Percentiles rank a stretch among this genome's conserved stretches.
Evolutionary conservation across 2,329 filamentous ascomycete species (phyloP).

Genomic region (Microdochium bolleyi): DNA sequence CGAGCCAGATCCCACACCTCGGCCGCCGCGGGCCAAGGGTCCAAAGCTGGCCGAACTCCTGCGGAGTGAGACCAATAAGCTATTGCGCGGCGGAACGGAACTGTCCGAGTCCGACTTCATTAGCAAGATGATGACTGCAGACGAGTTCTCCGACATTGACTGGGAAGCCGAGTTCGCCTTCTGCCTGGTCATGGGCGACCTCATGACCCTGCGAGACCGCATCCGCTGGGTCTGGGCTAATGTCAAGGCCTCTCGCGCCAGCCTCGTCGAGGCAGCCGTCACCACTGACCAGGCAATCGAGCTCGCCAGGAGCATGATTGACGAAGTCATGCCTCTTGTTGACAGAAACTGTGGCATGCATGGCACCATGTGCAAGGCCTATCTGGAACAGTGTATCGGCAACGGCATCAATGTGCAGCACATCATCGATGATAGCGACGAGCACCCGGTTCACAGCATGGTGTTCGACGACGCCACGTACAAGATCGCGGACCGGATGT

Average conservation of each 20-base stretch:
- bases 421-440: background rate
- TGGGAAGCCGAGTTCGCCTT: background rate
- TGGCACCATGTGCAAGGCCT: background rate
- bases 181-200: constrained; percentile 9
- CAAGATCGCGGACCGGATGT: background rate
- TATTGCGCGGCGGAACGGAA: background rate
- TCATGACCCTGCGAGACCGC: background rate
- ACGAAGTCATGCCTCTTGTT: background rate
- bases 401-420: background rate
- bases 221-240: background rate
- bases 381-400: background rate
- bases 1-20: background rate
- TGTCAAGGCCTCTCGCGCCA: background rate
- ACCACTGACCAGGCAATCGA: background rate
- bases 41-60: background rate
- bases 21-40: background rate
- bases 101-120: background rate
- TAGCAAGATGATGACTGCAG: background rate
- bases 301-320: background rate
- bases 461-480: background rate
- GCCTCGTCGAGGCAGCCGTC: background rate
- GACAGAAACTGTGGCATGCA: background rate
- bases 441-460: background rate
- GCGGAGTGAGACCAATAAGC: background rate
- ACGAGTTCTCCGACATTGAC: background rate